Evolutionary conservation across 805 yeast species (phyloP).

Genomic region (Wickerhamiella domercqiae): DNA sequence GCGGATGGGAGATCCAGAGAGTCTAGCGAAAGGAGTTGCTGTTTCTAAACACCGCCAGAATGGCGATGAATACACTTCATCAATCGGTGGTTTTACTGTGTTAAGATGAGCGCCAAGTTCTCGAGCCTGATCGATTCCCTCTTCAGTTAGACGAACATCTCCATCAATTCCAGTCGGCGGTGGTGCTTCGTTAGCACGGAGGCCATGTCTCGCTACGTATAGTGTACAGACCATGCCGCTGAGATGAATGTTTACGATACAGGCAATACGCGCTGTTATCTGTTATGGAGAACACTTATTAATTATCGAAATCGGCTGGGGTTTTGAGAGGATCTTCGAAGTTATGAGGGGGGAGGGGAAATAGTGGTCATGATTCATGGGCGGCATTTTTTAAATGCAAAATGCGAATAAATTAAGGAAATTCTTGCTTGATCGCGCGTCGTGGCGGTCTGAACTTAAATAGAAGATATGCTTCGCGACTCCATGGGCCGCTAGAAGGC

Average conservation of each 20-base stretch:
- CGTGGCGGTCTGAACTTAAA: too few relatives aligned
- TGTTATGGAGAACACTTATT: too few relatives aligned
- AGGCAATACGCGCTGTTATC: too few relatives aligned
- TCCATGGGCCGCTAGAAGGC: constrained; percentile 20
- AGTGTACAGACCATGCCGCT: constrained; percentile 8
- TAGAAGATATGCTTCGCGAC: constrained; percentile 19
- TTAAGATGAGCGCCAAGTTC: constrained; percentile 52
- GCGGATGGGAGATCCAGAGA: constrained; percentile 40
- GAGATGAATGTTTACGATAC: background rate
- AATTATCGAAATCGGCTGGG: too few relatives aligned
- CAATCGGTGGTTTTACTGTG: background rate
- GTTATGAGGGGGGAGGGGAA: too few relatives aligned
- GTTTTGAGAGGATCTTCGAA: too few relatives aligned
- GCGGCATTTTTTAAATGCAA: too few relatives aligned
- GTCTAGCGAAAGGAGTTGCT: constrained; percentile 48
- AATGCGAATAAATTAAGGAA: too few relatives aligned
- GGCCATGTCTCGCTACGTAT: constrained; percentile 45
- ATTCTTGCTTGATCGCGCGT: too few relatives aligned
- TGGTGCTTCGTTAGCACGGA: constrained; percentile 50
- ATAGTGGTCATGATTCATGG: too few relatives aligned
- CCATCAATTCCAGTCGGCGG: constrained; percentile 82
- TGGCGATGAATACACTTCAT: constrained; percentile 53
- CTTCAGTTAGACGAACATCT: constrained; percentile 77
- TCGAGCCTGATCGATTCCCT: constrained; percentile 75
- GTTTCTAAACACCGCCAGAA: constrained; percentile 86